Percentiles rank a stretch among this genome's conserved stretches.
Conservation (phyloP, 345 rosid genomes). For the Brassica nigra region DNA sequence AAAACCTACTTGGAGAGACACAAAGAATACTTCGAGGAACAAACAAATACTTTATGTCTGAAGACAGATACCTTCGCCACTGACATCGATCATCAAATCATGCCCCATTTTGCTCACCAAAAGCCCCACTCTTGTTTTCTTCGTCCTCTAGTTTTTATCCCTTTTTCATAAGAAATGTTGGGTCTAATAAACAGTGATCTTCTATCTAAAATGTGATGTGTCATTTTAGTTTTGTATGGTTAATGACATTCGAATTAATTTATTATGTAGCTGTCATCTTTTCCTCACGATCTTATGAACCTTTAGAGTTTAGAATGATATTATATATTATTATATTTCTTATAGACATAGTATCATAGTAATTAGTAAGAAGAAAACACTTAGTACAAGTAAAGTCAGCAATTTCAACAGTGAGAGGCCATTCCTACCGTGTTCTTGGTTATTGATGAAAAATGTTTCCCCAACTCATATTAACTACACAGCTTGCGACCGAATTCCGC, state of each 20-base stretch:
- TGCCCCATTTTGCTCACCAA: conserved; percentile 30
- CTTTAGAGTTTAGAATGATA: not conserved
- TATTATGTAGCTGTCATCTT: not conserved
- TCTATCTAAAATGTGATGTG: not conserved
- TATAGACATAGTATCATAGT: not conserved
- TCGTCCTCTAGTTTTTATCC: not conserved
- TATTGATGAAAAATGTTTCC: conserved; percentile 8
- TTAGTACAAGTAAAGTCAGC: conserved; percentile 29
- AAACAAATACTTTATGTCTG: conserved; percentile 23
- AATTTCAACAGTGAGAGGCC: conserved; percentile 22
- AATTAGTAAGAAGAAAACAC: not conserved
- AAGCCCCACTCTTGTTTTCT: conserved; percentile 17
- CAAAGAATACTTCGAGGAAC: conserved; percentile 22
- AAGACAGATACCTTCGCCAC: conserved; percentile 38
- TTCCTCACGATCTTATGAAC: not conserved
- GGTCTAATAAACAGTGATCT: not conserved
- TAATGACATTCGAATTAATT: not conserved
- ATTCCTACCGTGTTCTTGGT: conserved; percentile 5
- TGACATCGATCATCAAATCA: conserved; percentile 28
- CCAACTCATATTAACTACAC: not conserved
- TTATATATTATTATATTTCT: not conserved
- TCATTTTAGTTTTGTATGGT: not conserved
- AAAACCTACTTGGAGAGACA: conserved; percentile 6
- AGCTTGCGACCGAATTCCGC: conserved; percentile 21
- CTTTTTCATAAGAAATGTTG: not conserved